Percentiles rank a stretch among this genome's conserved stretches.
phyloP scores from a whole-genome alignment of 2,329 filamentous ascomycete genomes.

The Penicillium sp. region DNA sequence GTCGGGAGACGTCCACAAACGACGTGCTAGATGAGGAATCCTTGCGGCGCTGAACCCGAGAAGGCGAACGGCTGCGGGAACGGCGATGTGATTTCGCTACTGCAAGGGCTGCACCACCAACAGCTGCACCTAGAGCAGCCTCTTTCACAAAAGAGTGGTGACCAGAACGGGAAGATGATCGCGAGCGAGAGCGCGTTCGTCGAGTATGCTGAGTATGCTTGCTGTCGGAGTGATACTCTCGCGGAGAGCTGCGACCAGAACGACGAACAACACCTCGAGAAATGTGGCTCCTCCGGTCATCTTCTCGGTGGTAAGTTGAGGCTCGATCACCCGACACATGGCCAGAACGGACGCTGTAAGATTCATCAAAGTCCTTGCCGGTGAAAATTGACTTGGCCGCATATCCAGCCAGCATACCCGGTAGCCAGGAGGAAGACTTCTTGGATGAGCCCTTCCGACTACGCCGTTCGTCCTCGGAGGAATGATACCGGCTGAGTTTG shows the following conservation, averaged over 20 bases:
- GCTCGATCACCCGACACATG: constrained; percentile 41
- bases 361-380: constrained; percentile 64
- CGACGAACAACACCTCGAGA: constrained; percentile 49
- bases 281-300: constrained; percentile 49
- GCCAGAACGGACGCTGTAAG: constrained; percentile 64
- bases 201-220: constrained; percentile 39
- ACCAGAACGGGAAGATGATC: constrained; percentile 42
- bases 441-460: constrained; percentile 54
- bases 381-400: constrained; percentile 62
- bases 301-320: constrained; percentile 38
- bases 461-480: constrained; percentile 58
- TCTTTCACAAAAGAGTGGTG: constrained; percentile 40
- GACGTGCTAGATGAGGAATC: constrained; percentile 64
- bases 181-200: constrained; percentile 52
- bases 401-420: constrained; percentile 61
- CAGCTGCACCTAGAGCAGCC: constrained; percentile 47
- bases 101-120: constrained; percentile 38
- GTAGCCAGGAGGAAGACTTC: constrained; percentile 56
- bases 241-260: constrained; percentile 40
- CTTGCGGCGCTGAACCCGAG: constrained; percentile 39
- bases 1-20: constrained; percentile 69
- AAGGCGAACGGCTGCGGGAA: constrained; percentile 46
- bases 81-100: constrained; percentile 34
- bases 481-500: constrained; percentile 65
- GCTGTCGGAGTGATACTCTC: constrained; percentile 43